phyloP scores from a whole-genome alignment of 2,329 filamentous ascomycete species.

The Fonsecaea monophora region DNA sequence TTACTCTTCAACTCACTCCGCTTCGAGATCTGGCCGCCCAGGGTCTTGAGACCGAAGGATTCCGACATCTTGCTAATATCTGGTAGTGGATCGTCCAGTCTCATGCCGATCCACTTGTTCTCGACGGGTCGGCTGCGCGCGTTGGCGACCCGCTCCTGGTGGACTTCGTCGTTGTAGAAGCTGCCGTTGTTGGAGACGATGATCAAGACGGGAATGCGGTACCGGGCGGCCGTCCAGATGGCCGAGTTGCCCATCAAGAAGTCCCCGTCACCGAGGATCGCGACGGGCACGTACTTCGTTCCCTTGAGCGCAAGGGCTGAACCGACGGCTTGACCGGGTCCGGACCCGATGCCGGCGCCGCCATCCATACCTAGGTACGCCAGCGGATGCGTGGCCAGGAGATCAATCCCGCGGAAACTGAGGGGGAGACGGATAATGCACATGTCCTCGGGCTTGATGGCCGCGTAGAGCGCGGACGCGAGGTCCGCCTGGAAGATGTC shows the following conservation, averaged over 20 bases:
- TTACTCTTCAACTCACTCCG: constrained; percentile 11
- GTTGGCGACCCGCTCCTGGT: constrained; percentile 13
- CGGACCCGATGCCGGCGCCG: constrained; percentile 8
- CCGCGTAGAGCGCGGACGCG: constrained; percentile 13
- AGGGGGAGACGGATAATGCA: constrained; percentile 15
- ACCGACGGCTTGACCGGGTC: constrained; percentile 11
- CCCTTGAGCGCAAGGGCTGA: constrained; percentile 14
- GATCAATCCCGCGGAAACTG: constrained; percentile 17
- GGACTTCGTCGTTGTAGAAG: constrained; percentile 20
- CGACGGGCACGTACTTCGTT: constrained; percentile 12
- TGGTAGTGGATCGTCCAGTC: constrained; percentile 11
- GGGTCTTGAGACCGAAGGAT: constrained; percentile 1
- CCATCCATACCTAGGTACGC: constrained; percentile 18
- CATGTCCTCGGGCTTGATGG: constrained; percentile 14
- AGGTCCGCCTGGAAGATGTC: constrained; percentile 17
- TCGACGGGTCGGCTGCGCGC: constrained; percentile 9
- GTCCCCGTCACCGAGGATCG: constrained; percentile 12
- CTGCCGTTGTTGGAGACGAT: constrained; percentile 18
- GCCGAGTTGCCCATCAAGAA: constrained; percentile 17
- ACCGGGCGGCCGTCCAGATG: constrained; percentile 15
- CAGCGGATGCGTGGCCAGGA: constrained; percentile 11
- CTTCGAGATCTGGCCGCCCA: constrained; percentile 12
- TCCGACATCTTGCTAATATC: constrained; percentile 16
- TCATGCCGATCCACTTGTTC: constrained; percentile 17
- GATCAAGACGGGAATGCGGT: constrained; percentile 15